These are phyloP conservation scores for Exserohilum rostratum DNA, from an alignment of 2,329 filamentous ascomycete species.

Conservation along the genomic window DNA sequence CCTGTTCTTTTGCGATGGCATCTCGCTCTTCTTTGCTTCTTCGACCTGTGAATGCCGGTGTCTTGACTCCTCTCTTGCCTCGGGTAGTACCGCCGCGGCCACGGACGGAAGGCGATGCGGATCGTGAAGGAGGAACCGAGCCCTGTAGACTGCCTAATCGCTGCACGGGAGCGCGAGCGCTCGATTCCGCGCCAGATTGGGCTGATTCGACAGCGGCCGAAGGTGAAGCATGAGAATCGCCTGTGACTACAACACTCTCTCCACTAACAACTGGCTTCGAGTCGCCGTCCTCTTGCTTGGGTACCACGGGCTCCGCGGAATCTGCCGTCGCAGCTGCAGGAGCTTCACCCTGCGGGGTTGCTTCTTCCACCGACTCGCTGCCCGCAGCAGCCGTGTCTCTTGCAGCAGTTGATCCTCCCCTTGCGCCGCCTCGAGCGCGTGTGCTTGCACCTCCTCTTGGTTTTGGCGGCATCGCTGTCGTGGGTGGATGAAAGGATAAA, in stretches of 20 bases:
- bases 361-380: slow-evolving; percentile 21
- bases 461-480: slow-evolving; percentile 41
- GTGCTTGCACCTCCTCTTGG: slow-evolving; percentile 30
- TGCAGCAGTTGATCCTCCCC: slow-evolving; percentile 25
- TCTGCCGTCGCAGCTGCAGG: slow-evolving; percentile 11
- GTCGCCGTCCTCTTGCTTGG: slow-evolving; percentile 30
- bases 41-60: slow-evolving; percentile 53
- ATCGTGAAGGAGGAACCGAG: slow-evolving; percentile 36
- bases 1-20: slow-evolving; percentile 49
- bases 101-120: slow-evolving; percentile 38
- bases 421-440: slow-evolving; percentile 28
- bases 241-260: slow-evolving; percentile 18
- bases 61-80: slow-evolving; percentile 39
- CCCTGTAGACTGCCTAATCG: slow-evolving; percentile 39
- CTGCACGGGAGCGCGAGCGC: slow-evolving; percentile 30
- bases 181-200: slow-evolving; percentile 24
- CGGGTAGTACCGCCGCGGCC: slow-evolving; percentile 30
- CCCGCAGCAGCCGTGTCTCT: slow-evolving; percentile 15
- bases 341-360: slow-evolving; percentile 24
- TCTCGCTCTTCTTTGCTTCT: slow-evolving; percentile 54
- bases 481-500: neutral
- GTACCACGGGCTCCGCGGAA: slow-evolving; percentile 15
- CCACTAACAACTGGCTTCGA: slow-evolving; percentile 20
- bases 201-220: slow-evolving; percentile 20
- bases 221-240: slow-evolving; percentile 21